Base-by-base conservation (phyloP, 805 yeast species). In the Wickerhamiella siamensis region DNA sequence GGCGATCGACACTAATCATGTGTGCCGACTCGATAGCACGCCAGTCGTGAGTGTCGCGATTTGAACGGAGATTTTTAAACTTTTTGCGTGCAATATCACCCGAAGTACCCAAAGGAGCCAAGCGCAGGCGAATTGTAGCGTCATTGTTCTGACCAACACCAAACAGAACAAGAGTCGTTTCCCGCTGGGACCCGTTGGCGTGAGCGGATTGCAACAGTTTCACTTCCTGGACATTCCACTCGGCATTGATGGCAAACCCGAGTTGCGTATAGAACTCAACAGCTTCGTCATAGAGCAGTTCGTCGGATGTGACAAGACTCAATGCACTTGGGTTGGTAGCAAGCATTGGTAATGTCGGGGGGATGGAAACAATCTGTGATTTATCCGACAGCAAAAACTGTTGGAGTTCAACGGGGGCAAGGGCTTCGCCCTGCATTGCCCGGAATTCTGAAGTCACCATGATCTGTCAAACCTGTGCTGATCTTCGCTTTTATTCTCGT, bases 221-320 rank as follows among this genome's bases (percentile, higher is more conserved):
- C 4, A 35, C 33, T 15, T 35, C 43, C n/a, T 35, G 33, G 15
- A 32, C 14, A 22, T 33, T 24, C 52, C 58, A 54, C 41, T 63
- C 65, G 24, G 66, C 44, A 66, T 62, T 44, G 38, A 55, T 51
- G 5, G 33, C 16, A 51, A 65, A 65, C 12, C 69, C 70, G 12
- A 74, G 54, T 37, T 66, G 60, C 42, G 68, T 59, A 60, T 83
- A 83, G 62, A 83, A 83, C 20, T 58, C 53, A 27, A 71, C 58
- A 3, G 86, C 68, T 24, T 66, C 53, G 22, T 62, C 50, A 43
- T 68, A 71, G 31, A 72, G 56, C 14, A 55, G 56, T 20, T 58
- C 54, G 42, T 68, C 67, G 15, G 74, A 64, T 9, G 87, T 83
- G 47, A 66, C 65, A 15, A 60, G 16, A 29, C 52, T 46, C 4